Conservation (phyloP, 2,329 filamentous ascomycete species). For the Pseudogymnoascus destructans region DNA sequence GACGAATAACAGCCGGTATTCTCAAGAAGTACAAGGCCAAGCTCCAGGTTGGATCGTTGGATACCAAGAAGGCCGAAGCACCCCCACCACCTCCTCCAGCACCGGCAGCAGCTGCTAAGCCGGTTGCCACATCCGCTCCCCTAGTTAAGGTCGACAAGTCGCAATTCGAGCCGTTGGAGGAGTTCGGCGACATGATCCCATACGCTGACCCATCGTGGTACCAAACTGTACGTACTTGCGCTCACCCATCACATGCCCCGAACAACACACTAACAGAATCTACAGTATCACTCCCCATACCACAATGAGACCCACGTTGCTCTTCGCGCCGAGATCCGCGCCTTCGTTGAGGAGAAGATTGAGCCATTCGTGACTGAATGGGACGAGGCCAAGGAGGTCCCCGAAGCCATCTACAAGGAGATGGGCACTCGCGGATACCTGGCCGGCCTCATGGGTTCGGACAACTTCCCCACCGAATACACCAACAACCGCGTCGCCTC, state of each 20-base stretch:
- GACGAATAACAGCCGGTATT: constrained; percentile 13
- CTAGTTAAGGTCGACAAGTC: constrained; percentile 32
- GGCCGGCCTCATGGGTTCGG: constrained; percentile 74
- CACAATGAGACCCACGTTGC: constrained; percentile 90
- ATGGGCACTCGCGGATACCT: constrained; percentile 91
- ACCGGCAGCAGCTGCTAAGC: constrained; percentile 35
- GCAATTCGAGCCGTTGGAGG: constrained; percentile 62
- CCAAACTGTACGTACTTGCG: constrained; percentile 59
- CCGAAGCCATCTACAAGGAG: constrained; percentile 81
- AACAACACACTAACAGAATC: constrained; percentile 8
- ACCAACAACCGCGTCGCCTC: constrained; percentile 58
- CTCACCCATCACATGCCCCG: background rate
- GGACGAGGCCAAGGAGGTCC: constrained; percentile 90
- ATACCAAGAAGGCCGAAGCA: constrained; percentile 61
- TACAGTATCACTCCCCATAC: constrained; percentile 86
- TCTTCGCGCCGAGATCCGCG: constrained; percentile 76
- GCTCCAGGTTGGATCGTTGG: constrained; percentile 58
- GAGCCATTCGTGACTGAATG: constrained; percentile 90
- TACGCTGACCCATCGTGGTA: constrained; percentile 94
- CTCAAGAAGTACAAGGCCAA: constrained; percentile 44
- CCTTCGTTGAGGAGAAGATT: constrained; percentile 82
- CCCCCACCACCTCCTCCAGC: constrained; percentile 38
- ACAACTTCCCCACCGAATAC: constrained; percentile 63
- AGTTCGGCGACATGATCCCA: constrained; percentile 75
- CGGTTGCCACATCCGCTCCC: constrained; percentile 42